Conservation (phyloP, 208 protist species). For the Trypanosoma mega region DNA sequence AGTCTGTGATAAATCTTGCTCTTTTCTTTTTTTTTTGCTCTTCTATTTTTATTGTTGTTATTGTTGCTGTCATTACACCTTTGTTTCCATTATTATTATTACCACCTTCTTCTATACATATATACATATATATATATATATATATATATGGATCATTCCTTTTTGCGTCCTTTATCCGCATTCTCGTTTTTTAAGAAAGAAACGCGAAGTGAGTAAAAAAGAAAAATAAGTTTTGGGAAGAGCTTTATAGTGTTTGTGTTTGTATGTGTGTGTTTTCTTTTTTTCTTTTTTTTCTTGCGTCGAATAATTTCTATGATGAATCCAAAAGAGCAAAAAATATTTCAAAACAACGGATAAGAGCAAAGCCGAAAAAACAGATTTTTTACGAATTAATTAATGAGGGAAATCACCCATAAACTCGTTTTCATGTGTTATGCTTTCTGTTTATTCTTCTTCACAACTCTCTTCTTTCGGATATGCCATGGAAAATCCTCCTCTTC, state of each 20-base stretch:
- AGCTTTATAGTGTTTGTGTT: neutral
- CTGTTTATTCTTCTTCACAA: constrained; percentile 10
- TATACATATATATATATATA: too few species aligned
- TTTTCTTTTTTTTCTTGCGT: neutral
- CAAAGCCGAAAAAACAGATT: too few species aligned
- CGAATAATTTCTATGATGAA: too few species aligned
- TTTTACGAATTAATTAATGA: too few species aligned
- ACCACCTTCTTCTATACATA: constrained; percentile 1
- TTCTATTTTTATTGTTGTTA: constrained; percentile 1
- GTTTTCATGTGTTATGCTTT: too few species aligned
- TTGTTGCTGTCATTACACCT: neutral
- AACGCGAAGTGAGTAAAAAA: too few species aligned
- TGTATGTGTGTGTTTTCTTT: neutral
- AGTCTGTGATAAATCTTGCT: neutral
- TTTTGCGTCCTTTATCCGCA: too few species aligned
- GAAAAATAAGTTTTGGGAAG: neutral
- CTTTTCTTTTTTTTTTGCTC: neutral
- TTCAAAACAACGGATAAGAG: too few species aligned
- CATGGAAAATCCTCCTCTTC: constrained; percentile 7
- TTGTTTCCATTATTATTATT: constrained; percentile 18
- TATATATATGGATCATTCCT: too few species aligned
- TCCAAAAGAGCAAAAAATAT: too few species aligned
- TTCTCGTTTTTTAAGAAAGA: too few species aligned
- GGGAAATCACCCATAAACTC: too few species aligned
- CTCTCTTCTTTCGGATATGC: constrained; percentile 1